These are phyloP conservation scores for Canavalia ensiformis DNA, from an alignment of 306 rosid species.

Conservation along the genomic window DNA sequence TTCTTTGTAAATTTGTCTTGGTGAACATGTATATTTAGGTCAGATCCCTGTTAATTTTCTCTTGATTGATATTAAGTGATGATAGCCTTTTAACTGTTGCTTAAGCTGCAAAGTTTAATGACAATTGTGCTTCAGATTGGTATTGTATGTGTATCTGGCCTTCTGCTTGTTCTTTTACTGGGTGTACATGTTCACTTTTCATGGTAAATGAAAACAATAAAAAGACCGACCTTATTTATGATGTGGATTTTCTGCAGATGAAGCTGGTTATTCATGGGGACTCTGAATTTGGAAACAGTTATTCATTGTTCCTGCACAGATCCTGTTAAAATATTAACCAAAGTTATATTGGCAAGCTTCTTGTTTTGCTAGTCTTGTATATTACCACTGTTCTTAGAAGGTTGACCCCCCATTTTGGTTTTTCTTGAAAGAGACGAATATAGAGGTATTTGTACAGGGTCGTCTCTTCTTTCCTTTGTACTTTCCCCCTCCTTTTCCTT, in stretches of 20 bases:
- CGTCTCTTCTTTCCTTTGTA: slow-evolving; percentile 61
- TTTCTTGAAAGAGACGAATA: slow-evolving; percentile 65
- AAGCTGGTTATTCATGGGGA: slow-evolving; percentile 61
- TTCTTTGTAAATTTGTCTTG: background rate
- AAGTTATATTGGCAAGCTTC: slow-evolving; percentile 51
- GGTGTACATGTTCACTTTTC: background rate
- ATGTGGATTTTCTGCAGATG: slow-evolving; percentile 64
- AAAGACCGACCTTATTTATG: slow-evolving; percentile 33
- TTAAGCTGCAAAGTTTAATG: background rate
- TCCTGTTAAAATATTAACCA: slow-evolving; percentile 54
- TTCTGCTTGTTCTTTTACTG: slow-evolving; percentile 4
- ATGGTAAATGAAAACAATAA: background rate
- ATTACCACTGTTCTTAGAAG: slow-evolving; percentile 62
- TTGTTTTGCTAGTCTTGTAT: slow-evolving; percentile 65
- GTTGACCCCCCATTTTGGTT: background rate
- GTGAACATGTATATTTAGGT: background rate
- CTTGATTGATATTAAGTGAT: background rate
- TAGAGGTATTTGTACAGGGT: slow-evolving; percentile 78
- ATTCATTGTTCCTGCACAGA: slow-evolving; percentile 52
- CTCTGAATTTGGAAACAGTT: slow-evolving; percentile 53
- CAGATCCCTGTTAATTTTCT: background rate
- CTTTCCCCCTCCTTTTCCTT: slow-evolving; percentile 23
- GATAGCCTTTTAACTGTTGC: slow-evolving; percentile 9
- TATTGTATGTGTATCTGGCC: background rate
- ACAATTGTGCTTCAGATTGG: slow-evolving; percentile 10